Conservation (phyloP, 2,329 filamentous ascomycete species). For the Xylaria sp. region DNA sequence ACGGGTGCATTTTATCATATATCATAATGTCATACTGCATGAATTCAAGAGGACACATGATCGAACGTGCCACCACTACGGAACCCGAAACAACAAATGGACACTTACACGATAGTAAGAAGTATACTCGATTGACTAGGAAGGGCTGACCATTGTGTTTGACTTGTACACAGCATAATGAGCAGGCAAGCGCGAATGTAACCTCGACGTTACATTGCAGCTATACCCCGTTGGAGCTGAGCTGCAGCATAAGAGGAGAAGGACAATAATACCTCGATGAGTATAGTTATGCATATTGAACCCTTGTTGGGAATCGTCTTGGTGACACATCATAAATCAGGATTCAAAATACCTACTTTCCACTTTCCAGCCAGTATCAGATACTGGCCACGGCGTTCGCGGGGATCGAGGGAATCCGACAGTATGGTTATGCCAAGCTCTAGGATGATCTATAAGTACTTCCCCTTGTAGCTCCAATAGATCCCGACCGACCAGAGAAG, state of each 20-base stretch:
- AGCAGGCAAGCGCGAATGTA: slow-evolving; percentile 35
- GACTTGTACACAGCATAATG: slow-evolving; percentile 13
- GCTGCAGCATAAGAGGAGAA: slow-evolving; percentile 22
- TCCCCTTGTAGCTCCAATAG: slow-evolving; percentile 25
- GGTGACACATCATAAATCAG: slow-evolving; percentile 29
- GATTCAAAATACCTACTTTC: slow-evolving; percentile 5
- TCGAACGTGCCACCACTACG: slow-evolving; percentile 28
- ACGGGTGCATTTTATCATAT: slow-evolving; percentile 26
- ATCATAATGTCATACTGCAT: slow-evolving; percentile 27
- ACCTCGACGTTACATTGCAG: slow-evolving; percentile 34
- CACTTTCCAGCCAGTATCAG: slow-evolving; percentile 16
- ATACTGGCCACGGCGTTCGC: slow-evolving; percentile 11
- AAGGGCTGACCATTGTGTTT: slow-evolving; percentile 21
- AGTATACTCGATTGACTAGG: slow-evolving; percentile 10
- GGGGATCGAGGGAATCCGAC: slow-evolving; percentile 32
- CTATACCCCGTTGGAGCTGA: slow-evolving; percentile 27
- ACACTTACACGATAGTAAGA: slow-evolving; percentile 15
- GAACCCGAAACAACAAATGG: slow-evolving; percentile 25
- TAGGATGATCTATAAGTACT: slow-evolving; percentile 30
- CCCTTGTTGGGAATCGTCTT: slow-evolving; percentile 6
- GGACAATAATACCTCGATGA: slow-evolving; percentile 20
- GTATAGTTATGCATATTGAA: slow-evolving; percentile 18
- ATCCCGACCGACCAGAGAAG: slow-evolving; percentile 12
- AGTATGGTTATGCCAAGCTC: slow-evolving; percentile 36
- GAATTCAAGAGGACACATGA: slow-evolving; percentile 31